A percentile compares a stretch with the other conserved stretches of the same genome.
These are phyloP conservation scores for Penicillium odoratum DNA, from an alignment of 495 filamentous ascomycete species.

Conservation along the genomic window DNA sequence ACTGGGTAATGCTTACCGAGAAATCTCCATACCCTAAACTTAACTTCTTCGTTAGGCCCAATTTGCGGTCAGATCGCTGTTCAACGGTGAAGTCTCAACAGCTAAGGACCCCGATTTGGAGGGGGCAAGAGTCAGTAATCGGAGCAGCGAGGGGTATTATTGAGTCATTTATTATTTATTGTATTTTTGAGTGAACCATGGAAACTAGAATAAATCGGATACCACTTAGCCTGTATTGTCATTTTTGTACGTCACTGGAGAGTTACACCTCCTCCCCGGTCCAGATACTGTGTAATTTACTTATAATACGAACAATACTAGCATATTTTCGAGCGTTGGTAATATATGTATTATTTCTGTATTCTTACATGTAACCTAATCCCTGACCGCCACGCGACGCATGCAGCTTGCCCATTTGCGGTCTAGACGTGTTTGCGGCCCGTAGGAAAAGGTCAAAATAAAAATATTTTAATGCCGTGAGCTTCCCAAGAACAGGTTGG, in stretches of 20 bases:
- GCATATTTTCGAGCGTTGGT: no score
- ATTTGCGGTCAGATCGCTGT: not conserved
- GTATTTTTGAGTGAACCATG: not conserved
- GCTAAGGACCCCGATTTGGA: not conserved
- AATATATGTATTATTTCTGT: no score
- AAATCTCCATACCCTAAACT: not conserved
- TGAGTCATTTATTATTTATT: slow-evolving; percentile 4
- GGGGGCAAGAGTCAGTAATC: not conserved
- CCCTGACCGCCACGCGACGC: slow-evolving; percentile 11
- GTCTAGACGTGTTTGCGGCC: not conserved
- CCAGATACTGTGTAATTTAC: not conserved
- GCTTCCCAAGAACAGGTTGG: no score
- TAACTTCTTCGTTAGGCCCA: not conserved
- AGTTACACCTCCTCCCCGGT: not conserved
- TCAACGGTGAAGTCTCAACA: not conserved
- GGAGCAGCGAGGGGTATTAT: slow-evolving; percentile 1
- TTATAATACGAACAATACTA: no score
- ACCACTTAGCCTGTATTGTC: not conserved
- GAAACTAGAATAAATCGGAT: not conserved
- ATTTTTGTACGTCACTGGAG: not conserved
- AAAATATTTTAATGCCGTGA: not conserved
- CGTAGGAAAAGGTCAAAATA: not conserved
- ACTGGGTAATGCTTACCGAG: not conserved
- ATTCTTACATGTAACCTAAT: not conserved
- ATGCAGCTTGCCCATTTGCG: slow-evolving; percentile 6